Base-by-base conservation (phyloP, 306 rosid genomes). In the Cucurbita ficifolia region DNA sequence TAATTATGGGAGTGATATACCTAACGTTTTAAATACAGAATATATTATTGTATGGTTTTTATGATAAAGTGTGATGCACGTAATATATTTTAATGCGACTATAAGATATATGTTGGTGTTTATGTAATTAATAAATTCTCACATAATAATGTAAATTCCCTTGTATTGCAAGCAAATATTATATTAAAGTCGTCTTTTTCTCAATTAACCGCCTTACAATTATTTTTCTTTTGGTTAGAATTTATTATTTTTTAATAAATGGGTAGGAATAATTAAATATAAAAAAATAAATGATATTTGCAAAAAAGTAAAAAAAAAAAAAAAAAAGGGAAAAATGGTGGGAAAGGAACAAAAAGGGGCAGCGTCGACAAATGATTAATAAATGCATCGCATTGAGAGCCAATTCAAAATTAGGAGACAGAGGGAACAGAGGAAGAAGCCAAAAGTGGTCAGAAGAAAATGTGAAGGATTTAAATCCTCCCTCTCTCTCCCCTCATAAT, bases 401-500 rank as follows among this genome's bases (percentile, higher is more conserved):
- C 71, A 42, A 43, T 67, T 67, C 72, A 12, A 67, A 67, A 58
- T 18, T 9, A 19, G 24, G 71, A 64, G 52, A 40, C 16, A 42
- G n/a, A 0, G 16, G 0, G 9, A 64, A 10, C 9, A 64, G 71
- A n/a, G 72, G 55, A 67, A 45, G 54, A 21, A 43, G 72, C 55
- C 72, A 67, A 67, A 67, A 67, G 9, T 67, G 72, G 54, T 67
- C 72, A 67, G 72, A 64, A 59, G 7, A 59, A 24, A 59, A 21
- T 57, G 62, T 57, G 62, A 57, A 5, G 63, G 33, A 29, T 29
- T 29, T 29, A 29, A 29, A 29, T 29, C 33, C 33, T 29, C 33
- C 3, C 33, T 29, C 33, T 29, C 33, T 29, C 29, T 24, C 0
- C 0, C 29, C 29, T 24, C 29, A 24, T 3, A 1, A 24, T 24